Evolutionary conservation across 2,329 filamentous ascomycete species (phyloP).

Genomic region (Aureobasidium melanogenum): DNA sequence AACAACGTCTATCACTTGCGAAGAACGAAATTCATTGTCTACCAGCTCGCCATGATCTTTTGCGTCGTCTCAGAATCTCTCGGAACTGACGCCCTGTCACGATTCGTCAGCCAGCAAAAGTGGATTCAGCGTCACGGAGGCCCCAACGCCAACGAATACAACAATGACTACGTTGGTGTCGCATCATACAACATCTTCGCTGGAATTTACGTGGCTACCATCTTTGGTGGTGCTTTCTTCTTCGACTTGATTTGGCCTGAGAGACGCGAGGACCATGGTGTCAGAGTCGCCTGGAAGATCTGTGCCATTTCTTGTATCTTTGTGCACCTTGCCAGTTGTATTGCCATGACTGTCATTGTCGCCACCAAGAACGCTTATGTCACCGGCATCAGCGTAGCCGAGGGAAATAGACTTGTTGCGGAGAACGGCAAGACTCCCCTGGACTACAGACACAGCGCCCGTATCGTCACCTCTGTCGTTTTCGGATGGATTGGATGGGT

Average conservation of each 20-base stretch:
- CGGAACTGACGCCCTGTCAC: conserved; percentile 48
- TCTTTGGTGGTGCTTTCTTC: conserved; percentile 53
- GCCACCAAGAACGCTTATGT: conserved; percentile 39
- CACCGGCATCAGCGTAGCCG: conserved; percentile 29
- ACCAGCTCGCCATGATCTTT: conserved; percentile 51
- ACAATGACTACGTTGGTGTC: conserved; percentile 48
- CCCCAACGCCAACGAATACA: conserved; percentile 35
- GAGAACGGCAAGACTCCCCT: conserved; percentile 28
- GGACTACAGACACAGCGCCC: conserved; percentile 41
- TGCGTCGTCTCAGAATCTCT: conserved; percentile 49
- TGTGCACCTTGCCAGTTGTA: conserved; percentile 39
- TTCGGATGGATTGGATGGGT: conserved; percentile 46
- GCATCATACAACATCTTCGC: conserved; percentile 52
- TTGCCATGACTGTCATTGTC: conserved; percentile 45
- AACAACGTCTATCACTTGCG: conserved; percentile 44
- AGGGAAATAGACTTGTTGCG: conserved; percentile 22
- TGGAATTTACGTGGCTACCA: conserved; percentile 47
- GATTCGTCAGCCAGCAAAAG: conserved; percentile 47
- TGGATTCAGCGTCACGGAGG: conserved; percentile 34
- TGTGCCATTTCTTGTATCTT: conserved; percentile 41
- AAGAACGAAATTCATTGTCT: conserved; percentile 50
- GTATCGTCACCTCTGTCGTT: conserved; percentile 43
- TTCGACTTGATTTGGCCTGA: conserved; percentile 55
- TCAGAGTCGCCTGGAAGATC: conserved; percentile 47
- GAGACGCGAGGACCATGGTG: conserved; percentile 38